phyloP scores from a whole-genome alignment of 768 basidiomycete species.

The Paxillus involutus region DNA sequence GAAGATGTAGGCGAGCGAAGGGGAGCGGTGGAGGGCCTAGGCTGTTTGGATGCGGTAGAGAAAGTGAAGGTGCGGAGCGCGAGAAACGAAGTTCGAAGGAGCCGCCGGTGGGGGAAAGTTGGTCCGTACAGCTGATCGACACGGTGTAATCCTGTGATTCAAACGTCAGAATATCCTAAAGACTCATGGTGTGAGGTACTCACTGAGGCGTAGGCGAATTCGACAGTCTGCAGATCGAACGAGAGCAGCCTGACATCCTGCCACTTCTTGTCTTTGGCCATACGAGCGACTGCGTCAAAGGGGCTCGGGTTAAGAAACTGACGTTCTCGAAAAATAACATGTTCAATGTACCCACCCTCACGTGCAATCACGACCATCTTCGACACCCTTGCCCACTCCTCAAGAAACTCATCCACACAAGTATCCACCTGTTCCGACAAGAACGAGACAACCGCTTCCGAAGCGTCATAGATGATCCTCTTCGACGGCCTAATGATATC shows the following conservation, averaged over 20 bases:
- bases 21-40: slow-evolving; percentile 28
- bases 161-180: neutral
- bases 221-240: slow-evolving; percentile 91
- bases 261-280: slow-evolving; percentile 74
- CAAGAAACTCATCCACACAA: slow-evolving; percentile 87
- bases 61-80: slow-evolving; percentile 33
- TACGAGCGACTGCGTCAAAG: slow-evolving; percentile 66
- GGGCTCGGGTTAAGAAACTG: neutral
- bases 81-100: slow-evolving; percentile 76
- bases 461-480: slow-evolving; percentile 86
- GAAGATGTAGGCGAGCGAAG: slow-evolving; percentile 28
- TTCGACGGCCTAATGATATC: slow-evolving; percentile 79
- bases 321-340: neutral
- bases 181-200: slow-evolving; percentile 11
- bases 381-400: slow-evolving; percentile 90
- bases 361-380: slow-evolving; percentile 94
- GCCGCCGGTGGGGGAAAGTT: slow-evolving; percentile 66
- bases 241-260: slow-evolving; percentile 78
- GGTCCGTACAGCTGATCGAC: slow-evolving; percentile 76
- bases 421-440: slow-evolving; percentile 82
- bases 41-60: slow-evolving; percentile 11
- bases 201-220: slow-evolving; percentile 76
- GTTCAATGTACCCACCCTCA: slow-evolving; percentile 55
- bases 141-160: slow-evolving; percentile 65
- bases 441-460: slow-evolving; percentile 87